These are phyloP conservation scores for Blastocystis sp. DNA, from an alignment of 352 stramenopile genomes.

Conservation along the genomic window DNA sequence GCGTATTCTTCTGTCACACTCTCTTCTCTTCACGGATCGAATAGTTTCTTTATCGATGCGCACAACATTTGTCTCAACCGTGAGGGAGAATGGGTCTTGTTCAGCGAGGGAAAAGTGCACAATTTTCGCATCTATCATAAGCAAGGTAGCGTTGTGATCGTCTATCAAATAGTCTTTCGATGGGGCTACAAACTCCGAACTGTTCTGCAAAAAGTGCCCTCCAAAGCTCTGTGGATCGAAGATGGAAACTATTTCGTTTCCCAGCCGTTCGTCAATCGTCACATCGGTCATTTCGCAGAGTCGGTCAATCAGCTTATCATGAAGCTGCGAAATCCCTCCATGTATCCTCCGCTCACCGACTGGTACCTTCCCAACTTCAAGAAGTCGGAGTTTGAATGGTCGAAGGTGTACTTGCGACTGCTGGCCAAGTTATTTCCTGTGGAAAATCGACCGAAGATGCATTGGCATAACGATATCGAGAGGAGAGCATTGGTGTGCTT, in stretches of 20 bases:
- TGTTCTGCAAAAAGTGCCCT: neutral
- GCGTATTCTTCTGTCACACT: neutral
- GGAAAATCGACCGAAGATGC: neutral
- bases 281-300: constrained; percentile 1
- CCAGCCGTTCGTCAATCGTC: neutral
- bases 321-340: neutral
- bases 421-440: neutral
- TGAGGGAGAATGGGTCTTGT: neutral
- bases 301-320: neutral
- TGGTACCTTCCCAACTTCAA: neutral
- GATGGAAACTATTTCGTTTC: neutral
- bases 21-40: neutral
- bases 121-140: neutral
- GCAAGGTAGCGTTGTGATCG: neutral
- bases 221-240: neutral
- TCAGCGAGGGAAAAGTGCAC: neutral
- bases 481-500: neutral
- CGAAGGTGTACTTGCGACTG: neutral
- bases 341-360: neutral
- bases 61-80: neutral
- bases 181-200: neutral
- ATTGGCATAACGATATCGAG: neutral
- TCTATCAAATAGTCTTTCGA: neutral
- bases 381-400: neutral
- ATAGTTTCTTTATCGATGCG: neutral